Base-by-base conservation (phyloP, 2,329 filamentous ascomycete species). In the Dactylonectria estremocensis region DNA sequence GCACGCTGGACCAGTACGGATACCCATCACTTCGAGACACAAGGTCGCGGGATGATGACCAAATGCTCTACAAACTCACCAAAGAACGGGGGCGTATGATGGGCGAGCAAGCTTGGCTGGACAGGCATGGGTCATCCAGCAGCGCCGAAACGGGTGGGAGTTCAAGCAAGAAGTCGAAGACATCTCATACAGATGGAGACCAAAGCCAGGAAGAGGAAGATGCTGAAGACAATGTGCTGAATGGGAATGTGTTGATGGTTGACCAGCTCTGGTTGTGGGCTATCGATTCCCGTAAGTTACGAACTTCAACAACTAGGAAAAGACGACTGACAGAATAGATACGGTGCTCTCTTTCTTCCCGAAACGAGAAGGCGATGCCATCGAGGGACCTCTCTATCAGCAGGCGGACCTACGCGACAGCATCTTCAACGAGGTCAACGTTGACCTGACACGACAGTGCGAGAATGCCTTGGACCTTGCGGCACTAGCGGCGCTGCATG, bases 61-160 rank as follows among this genome's bases (percentile, higher is more conserved):
- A 92, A 75, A 91, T 92, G 87, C 78, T 92, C 7, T 92, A 91
- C 77, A 92, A 92, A 71, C 79, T 91, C 2, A 90, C 88, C 2
- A 90, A 89, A 70, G 81, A 87, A 62, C 78, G 84, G 2, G 64
- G 71, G 1, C 73, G 73, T 13, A 50, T 61, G 3, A 33, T 68
- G 1, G 73, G 75, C 0, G 62, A 77, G 5, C 73, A 77, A 0
- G 68, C 73, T 3, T 69, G 71, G 2, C 57, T 80, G 9, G 73
- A 74, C 46, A 74, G 71, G 1, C 77, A 80, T 43, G 72, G 71
- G 9, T 81, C 80, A 0, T 78, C 74, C 31, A 77, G 72, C 6
- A 72, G 76, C 18, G 68, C 72, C 7, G 71, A 69, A 0, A 78
- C 76, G 0, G 76, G 75, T 7, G 69, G 69, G 0, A 78, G 75